Percentiles rank a stretch among this genome's conserved stretches.
Evolutionary conservation across 768 basidiomycete genomes (phyloP).

Genomic region (Suillus subluteus): DNA sequence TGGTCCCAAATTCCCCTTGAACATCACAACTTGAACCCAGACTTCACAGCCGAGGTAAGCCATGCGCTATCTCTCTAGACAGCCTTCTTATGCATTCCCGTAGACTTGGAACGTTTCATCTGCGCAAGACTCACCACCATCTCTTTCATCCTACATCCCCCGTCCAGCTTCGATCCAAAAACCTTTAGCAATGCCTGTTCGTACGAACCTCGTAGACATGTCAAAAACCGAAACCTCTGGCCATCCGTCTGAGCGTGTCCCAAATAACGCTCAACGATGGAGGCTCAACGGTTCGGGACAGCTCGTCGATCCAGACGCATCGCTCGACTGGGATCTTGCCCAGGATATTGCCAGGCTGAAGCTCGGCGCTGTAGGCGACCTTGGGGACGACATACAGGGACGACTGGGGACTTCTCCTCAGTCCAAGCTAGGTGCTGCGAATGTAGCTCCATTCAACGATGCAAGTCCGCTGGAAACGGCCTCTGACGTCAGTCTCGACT

Average conservation of each 20-base stretch:
- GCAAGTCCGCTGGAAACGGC: slow-evolving; percentile 74
- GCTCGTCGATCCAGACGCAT: slow-evolving; percentile 55
- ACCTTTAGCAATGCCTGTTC: slow-evolving; percentile 50
- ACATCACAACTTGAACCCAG: slow-evolving; percentile 28
- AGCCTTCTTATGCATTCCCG: slow-evolving; percentile 23
- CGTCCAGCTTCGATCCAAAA: slow-evolving; percentile 42
- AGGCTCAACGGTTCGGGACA: slow-evolving; percentile 66
- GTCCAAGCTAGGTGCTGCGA: slow-evolving; percentile 54
- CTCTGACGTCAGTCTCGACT: slow-evolving; percentile 71
- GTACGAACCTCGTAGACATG: slow-evolving; percentile 37
- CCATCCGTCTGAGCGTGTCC: slow-evolving; percentile 41
- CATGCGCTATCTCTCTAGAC: slow-evolving; percentile 25
- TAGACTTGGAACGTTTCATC: slow-evolving; percentile 54
- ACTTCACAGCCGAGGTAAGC: slow-evolving; percentile 47
- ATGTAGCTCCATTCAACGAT: slow-evolving; percentile 62
- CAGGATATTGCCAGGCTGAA: slow-evolving; percentile 76
- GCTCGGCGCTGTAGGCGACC: slow-evolving; percentile 59
- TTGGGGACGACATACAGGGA: slow-evolving; percentile 50
- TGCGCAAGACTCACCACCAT: slow-evolving; percentile 42
- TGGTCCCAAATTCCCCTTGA: slow-evolving; percentile 54
- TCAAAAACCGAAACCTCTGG: slow-evolving; percentile 21
- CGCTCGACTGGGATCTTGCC: slow-evolving; percentile 70
- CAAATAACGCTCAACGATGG: slow-evolving; percentile 56
- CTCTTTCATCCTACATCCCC: slow-evolving; percentile 37
- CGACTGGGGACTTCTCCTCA: slow-evolving; percentile 72